Evolutionary conservation across 805 yeast genomes (phyloP), one percentile per base, ranked within the genome.

Genomic region (Myxozyma neotropica): DNA sequence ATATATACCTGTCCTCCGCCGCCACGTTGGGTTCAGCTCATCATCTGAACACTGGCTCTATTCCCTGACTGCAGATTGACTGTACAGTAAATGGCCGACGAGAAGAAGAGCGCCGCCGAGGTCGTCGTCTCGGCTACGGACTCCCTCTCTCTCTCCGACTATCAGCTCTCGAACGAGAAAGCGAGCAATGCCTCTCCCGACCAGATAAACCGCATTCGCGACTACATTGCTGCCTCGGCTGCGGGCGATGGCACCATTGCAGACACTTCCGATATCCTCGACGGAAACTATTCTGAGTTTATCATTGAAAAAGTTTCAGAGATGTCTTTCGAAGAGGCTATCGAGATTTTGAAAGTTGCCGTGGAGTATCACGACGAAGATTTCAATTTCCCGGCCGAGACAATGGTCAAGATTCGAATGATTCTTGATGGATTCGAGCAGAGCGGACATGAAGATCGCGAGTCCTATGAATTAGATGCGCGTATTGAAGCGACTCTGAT

Each of bases 291-390:
- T 10, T 24, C 49, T 26, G 58, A 54, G n/a, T 58, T 33, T 29
- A 27, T 58, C 5, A 23, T 47, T 19, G 64, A 60, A 24, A 56
- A 53, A 46, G 38, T 56, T 4, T 12, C 38, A 7, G 31, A 21
- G 5, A 53, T 55, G 45, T 1, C 39, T 23, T n/a, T 61, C 8
- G 76, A 72, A 1, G 80, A 80, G 40, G 77, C 83, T 0, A 35
- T 75, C 1, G 72, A 72, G 10, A 53, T 60, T 17, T 43, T 60
- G 26, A 21, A 40, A 6, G 40, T 13, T 17, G 57, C 59, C 8
- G 17, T 38, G 5, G 57, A 17, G 5, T 49, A 39, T 23, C 61
- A 57, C 27, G 12, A n/a, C 8, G 55, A 53, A 27, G 64, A 57
- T 21, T 15, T 49, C 40, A 60, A 60, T 21, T 57, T 60, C 33